Base-by-base conservation (phyloP, 495 filamentous ascomycete species). In the Apodospora peruviana region DNA sequence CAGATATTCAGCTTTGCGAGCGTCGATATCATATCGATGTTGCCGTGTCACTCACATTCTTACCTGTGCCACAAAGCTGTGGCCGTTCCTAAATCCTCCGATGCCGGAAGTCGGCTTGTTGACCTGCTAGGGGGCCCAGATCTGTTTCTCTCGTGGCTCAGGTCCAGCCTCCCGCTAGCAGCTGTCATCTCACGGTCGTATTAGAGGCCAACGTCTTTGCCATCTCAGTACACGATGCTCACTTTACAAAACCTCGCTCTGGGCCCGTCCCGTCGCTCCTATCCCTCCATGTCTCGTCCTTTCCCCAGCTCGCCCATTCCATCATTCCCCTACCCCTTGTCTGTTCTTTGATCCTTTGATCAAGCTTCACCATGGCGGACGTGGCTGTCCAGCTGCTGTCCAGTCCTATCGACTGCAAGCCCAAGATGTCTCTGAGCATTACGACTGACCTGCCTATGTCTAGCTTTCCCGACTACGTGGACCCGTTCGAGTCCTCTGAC, bases 361-460 rank as follows among this genome's bases (percentile, higher is more conserved):
- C 14, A 18, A 40, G 37, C 27, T 41, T 47, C 40, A 56, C 34
- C 45, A 66, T 66, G 64, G 55, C 55, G 20, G 51, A 47, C 44
- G 35, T 62, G 11, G 47, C 38, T 18, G 20, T 57, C 29, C 48
- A 54, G 7, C 48, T 45, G 34, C 18, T 43, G 32, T 14, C 43
- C 34, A 60, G 49, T 43, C 45, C 57, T 18, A 9, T 44, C 18
- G 59, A 52, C 46, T 43, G 35, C 39, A 54, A 50, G 50, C 64
- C 56, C 23, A 61, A 52, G 44, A 44, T 58, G 41, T 65, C 61
- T 47, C 60, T 75, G 56, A 66, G 61, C 45, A 61, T 74, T 48
- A 62, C 65, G 57, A 72, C 72, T 75, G 55, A 77, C 65, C 42
- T 74, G 12, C 42, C 57, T 45, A 52, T 58, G 53, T 55, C 53